Evolutionary conservation across 2,329 filamentous ascomycete genomes (phyloP).

Genomic region (Scortechinia acanthostroma): DNA sequence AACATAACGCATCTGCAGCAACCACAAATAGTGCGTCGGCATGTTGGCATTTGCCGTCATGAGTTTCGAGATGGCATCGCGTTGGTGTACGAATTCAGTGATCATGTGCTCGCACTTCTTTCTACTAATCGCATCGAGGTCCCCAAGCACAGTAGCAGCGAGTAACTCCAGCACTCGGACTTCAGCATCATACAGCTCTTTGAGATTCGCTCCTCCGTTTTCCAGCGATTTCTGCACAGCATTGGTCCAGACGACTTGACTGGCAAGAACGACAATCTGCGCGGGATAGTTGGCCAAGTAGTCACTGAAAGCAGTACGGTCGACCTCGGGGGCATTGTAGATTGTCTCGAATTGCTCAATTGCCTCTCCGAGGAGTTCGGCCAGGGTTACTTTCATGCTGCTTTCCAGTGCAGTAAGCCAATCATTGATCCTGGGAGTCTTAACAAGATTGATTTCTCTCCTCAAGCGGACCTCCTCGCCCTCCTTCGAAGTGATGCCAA

Average conservation of each 20-base stretch:
- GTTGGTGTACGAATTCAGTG: slow-evolving; percentile 96
- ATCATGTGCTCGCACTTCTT: slow-evolving; percentile 99
- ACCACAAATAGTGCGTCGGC: slow-evolving; percentile 81
- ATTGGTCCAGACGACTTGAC: slow-evolving; percentile 88
- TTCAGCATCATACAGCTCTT: slow-evolving; percentile 71
- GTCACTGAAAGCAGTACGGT: slow-evolving; percentile 63
- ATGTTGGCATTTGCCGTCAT: slow-evolving; percentile 68
- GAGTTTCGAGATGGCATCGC: slow-evolving; percentile 84
- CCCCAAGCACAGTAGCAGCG: slow-evolving; percentile 80
- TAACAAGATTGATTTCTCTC: slow-evolving; percentile 83
- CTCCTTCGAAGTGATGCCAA: slow-evolving; percentile 90
- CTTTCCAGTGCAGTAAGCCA: slow-evolving; percentile 90
- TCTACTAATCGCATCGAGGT: slow-evolving; percentile 77
- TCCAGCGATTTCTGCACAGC: slow-evolving; percentile 73
- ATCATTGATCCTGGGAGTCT: slow-evolving; percentile 95
- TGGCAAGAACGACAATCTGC: slow-evolving; percentile 90
- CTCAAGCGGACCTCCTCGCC: slow-evolving; percentile 81
- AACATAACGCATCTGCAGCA: slow-evolving; percentile 93
- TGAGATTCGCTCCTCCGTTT: slow-evolving; percentile 63
- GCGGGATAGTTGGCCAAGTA: slow-evolving; percentile 83
- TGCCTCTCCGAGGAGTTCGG: slow-evolving; percentile 82
- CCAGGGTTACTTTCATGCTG: slow-evolving; percentile 90
- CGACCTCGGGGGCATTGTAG: slow-evolving; percentile 65
- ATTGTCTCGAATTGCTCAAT: slow-evolving; percentile 75
- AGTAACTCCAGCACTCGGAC: slow-evolving; percentile 79